A percentile compares a stretch with the other conserved stretches of the same genome.
Evolutionary conservation across 345 rosid species (phyloP).

Genomic region (Odontarrhena argentea): DNA sequence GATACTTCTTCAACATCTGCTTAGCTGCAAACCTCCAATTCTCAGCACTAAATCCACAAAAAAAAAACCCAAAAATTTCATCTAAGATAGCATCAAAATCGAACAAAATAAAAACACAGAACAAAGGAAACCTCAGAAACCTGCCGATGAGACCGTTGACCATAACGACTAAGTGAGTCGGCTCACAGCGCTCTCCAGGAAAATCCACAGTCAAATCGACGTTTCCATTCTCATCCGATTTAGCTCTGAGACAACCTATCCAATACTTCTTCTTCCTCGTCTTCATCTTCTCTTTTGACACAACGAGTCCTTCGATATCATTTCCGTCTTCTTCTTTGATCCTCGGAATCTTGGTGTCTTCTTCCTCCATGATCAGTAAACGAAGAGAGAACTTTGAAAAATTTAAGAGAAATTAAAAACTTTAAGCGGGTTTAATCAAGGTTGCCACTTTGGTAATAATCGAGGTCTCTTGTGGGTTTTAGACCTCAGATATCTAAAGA

Average conservation of each 20-base stretch:
- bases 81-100: not conserved
- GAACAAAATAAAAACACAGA: slow-evolving; percentile 20
- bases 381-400: not conserved
- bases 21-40: slow-evolving; percentile 82
- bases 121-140: slow-evolving; percentile 36
- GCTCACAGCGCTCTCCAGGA: slow-evolving; percentile 46
- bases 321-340: slow-evolving; percentile 15
- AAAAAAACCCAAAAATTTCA: not conserved
- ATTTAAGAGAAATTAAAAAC: slow-evolving; percentile 9
- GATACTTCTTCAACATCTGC: slow-evolving; percentile 64
- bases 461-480: not conserved
- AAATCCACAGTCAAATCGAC: slow-evolving; percentile 54
- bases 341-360: not conserved
- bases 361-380: slow-evolving; percentile 30
- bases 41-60: slow-evolving; percentile 49
- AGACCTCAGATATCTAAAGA: not conserved
- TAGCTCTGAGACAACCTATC: slow-evolving; percentile 60
- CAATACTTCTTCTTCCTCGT: slow-evolving; percentile 32
- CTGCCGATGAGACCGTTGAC: slow-evolving; percentile 91
- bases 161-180: slow-evolving; percentile 76
- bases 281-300: slow-evolving; percentile 16
- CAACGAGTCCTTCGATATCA: slow-evolving; percentile 9
- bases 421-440: not conserved
- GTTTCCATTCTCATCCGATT: slow-evolving; percentile 49
- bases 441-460: not conserved